A percentile compares a stretch with the other conserved stretches of the same genome.
Evolutionary conservation across 2,329 filamentous ascomycete species (phyloP).

Genomic region (Paracoccidioides lutzii): DNA sequence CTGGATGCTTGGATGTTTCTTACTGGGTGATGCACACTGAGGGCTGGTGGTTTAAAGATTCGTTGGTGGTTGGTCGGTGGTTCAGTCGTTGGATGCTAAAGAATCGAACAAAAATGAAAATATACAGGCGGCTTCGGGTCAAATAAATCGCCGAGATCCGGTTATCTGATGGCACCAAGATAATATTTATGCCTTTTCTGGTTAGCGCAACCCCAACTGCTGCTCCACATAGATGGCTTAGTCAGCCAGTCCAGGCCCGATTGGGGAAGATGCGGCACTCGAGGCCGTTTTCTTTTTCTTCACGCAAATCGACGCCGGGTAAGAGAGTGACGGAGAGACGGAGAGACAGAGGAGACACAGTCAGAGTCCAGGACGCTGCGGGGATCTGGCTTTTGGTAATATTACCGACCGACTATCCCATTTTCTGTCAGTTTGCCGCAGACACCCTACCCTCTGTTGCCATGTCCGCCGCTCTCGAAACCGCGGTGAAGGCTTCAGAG

Average conservation of each 20-base stretch:
- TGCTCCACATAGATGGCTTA: background rate
- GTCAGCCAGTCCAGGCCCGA: background rate
- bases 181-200: background rate
- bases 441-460: background rate
- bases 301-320: background rate
- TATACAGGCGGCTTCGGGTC: background rate
- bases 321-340: background rate
- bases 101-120: background rate
- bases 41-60: no score
- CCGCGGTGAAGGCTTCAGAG: background rate
- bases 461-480: conserved; percentile 1
- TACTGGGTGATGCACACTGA: background rate
- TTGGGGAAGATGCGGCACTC: background rate
- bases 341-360: background rate
- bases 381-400: background rate
- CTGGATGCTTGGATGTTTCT: background rate
- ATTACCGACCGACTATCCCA: background rate
- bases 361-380: background rate
- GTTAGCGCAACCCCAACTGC: background rate
- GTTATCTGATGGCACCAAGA: conserved; percentile 32
- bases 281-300: background rate
- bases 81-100: background rate
- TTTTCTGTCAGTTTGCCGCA: background rate
- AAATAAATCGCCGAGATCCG: conserved; percentile 22
- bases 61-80: no score